Base-by-base conservation (phyloP, 1,139 yeast genomes). In the Sugiyamaella pinicola region DNA sequence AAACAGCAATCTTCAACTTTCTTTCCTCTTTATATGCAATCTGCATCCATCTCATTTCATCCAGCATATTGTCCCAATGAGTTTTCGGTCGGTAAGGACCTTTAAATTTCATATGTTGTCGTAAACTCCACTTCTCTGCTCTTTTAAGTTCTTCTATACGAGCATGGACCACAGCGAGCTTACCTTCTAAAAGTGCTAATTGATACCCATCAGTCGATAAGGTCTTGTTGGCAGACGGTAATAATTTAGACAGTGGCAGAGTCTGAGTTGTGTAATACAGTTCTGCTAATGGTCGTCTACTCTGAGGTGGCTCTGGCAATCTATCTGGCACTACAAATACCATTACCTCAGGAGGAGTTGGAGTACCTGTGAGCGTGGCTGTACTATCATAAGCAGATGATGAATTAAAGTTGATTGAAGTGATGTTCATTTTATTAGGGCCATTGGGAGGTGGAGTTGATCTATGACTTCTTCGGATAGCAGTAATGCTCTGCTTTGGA, bases 121-220 rank as follows among this genome's bases (percentile, higher is more conserved):
- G 78, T 53, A 91, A 74, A 24, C 96, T 86, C 99, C 99, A 95
- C 62, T 87, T 83, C 4, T 89, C 88, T 54, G 85, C 85, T 51
- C 96, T 76, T 65, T 90, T 88, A 56, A 95, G 75, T 66, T 91
- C 98, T 65, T 93, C 99, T 45, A 95, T 91, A 54, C 98, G 79
- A 2, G 95, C 87, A 63, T 89, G 87, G 13, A 89, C 82, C n/a
- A 90, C 96, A 0, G 96, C 89, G 8, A 93, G 83, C 66, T 91
- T 87, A 7, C 97, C 96, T 66, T 93, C 99, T n/a, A 89, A 79
- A 26, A 91, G 73, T 0, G 96, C 89, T 63, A 87, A 79, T 64
- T 89, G 96, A 70, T 83, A 93, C 55, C 87, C 82, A 47, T 87
- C 95, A 0, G 98, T 87, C 51, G 89, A 83, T 46, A 93, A 74